Conservation (phyloP, 1,284 basidiomycete species). For the Phenoliferia sp. region DNA sequence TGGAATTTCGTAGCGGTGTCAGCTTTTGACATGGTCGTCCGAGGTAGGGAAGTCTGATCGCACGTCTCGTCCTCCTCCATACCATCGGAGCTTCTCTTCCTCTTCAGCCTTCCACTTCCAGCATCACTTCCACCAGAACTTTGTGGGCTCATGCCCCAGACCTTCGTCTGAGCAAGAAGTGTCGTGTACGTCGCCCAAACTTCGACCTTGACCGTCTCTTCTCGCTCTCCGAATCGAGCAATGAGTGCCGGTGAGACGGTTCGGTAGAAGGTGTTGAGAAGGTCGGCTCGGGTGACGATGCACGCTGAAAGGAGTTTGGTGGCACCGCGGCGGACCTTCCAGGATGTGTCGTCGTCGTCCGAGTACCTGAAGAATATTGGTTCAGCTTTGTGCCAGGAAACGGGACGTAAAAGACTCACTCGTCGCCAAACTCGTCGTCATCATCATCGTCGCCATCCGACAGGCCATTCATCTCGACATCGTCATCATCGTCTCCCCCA, state of each 20-base stretch:
- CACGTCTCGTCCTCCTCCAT: constrained; percentile 34
- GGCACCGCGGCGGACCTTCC: constrained; percentile 90
- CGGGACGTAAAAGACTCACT: constrained; percentile 49
- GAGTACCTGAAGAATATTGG: constrained; percentile 61
- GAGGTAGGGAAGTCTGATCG: neutral
- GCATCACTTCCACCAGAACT: constrained; percentile 6
- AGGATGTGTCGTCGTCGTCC: constrained; percentile 98
- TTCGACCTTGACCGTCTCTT: constrained; percentile 92
- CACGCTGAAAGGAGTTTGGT: constrained; percentile 83
- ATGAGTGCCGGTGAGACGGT: constrained; percentile 82
- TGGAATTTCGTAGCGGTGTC: neutral
- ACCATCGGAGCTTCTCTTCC: constrained; percentile 38
- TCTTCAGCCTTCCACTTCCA: constrained; percentile 38
- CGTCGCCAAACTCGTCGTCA: constrained; percentile 69
- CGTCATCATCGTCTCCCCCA: constrained; percentile 66
- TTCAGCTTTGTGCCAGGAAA: neutral
- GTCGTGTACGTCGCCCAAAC: constrained; percentile 77
- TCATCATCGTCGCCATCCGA: constrained; percentile 50
- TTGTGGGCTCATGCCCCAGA: neutral
- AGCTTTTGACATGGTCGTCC: neutral
- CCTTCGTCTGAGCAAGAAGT: constrained; percentile 31
- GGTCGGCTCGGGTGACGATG: constrained; percentile 80
- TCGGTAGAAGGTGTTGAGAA: constrained; percentile 71
- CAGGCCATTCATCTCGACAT: constrained; percentile 42
- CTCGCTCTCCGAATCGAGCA: constrained; percentile 85